Evolutionary conservation across 108 stramenopile genomes (phyloP).

Genomic region (Skeletonema grethae): DNA sequence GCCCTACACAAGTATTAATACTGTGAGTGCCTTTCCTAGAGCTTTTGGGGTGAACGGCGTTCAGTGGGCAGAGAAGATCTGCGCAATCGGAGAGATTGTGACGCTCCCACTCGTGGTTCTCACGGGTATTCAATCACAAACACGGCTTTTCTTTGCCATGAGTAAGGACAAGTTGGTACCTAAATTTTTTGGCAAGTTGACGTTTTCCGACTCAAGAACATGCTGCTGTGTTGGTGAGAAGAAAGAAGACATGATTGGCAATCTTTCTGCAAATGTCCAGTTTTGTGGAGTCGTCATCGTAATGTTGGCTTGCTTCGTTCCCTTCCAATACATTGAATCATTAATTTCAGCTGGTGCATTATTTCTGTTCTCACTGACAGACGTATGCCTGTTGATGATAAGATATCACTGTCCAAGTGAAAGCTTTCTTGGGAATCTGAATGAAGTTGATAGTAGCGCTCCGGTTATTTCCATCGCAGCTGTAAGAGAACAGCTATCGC

Average conservation of each 20-base stretch:
- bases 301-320: slow-evolving; percentile 80
- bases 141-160: slow-evolving; percentile 82
- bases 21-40: slow-evolving; percentile 65
- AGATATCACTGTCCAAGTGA: slow-evolving; percentile 36
- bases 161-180: slow-evolving; percentile 86
- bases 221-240: not conserved
- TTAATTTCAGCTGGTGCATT: slow-evolving; percentile 83
- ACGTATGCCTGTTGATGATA: slow-evolving; percentile 41
- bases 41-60: slow-evolving; percentile 73
- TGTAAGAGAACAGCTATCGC: slow-evolving; percentile 17
- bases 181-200: slow-evolving; percentile 56
- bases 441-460: slow-evolving; percentile 11
- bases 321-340: slow-evolving; percentile 77
- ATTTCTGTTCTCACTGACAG: slow-evolving; percentile 67
- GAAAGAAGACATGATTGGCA: slow-evolving; percentile 65
- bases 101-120: slow-evolving; percentile 91
- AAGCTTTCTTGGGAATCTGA: slow-evolving; percentile 22
- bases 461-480: slow-evolving; percentile 27
- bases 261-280: slow-evolving; percentile 41
- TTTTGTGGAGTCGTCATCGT: slow-evolving; percentile 61
- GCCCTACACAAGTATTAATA: slow-evolving; percentile 61
- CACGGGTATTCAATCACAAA: slow-evolving; percentile 85
- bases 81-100: slow-evolving; percentile 77
- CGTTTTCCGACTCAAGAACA: slow-evolving; percentile 12
- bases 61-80: slow-evolving; percentile 60